These are phyloP conservation scores for Coemansia reversa DNA, from an alignment of 192 early-diverging fungal species.

Conservation along the genomic window DNA sequence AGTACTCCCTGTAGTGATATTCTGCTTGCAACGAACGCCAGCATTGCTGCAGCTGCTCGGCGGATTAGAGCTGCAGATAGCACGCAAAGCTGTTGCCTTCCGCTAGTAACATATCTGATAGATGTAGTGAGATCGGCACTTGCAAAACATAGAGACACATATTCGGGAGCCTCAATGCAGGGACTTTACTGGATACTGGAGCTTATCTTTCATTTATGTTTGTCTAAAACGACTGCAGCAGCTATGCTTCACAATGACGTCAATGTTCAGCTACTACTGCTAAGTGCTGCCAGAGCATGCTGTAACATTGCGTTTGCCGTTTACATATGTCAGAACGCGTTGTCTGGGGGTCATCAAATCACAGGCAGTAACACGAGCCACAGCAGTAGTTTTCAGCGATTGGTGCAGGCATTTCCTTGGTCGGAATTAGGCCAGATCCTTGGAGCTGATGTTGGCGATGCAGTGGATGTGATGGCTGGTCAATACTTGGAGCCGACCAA, in stretches of 20 bases:
- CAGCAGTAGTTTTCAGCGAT: background rate
- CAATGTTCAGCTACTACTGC: slow-evolving; percentile 20
- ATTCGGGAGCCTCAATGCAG: background rate
- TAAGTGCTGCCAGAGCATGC: slow-evolving; percentile 22
- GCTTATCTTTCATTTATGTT: slow-evolving; percentile 29
- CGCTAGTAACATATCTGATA: slow-evolving; percentile 6
- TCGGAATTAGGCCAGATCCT: slow-evolving; percentile 1
- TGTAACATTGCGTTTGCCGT: slow-evolving; percentile 29
- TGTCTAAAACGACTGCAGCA: background rate
- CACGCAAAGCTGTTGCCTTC: background rate
- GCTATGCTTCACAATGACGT: slow-evolving; percentile 2
- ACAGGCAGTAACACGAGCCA: slow-evolving; percentile 2
- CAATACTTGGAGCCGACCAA: background rate
- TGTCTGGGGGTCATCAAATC: background rate
- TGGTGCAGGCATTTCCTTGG: slow-evolving; percentile 9
- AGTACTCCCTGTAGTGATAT: background rate
- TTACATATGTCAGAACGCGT: slow-evolving; percentile 20
- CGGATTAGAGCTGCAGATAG: slow-evolving; percentile 11
- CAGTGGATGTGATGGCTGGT: slow-evolving; percentile 1
- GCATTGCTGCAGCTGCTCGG: slow-evolving; percentile 11
- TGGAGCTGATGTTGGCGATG: slow-evolving; percentile 4
- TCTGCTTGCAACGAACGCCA: background rate
- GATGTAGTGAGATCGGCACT: background rate
- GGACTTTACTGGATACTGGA: slow-evolving; percentile 38
- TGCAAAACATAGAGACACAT: background rate